phyloP scores from a whole-genome alignment of 2,329 filamentous ascomycete species.

The Dactylellina drechsleri region DNA sequence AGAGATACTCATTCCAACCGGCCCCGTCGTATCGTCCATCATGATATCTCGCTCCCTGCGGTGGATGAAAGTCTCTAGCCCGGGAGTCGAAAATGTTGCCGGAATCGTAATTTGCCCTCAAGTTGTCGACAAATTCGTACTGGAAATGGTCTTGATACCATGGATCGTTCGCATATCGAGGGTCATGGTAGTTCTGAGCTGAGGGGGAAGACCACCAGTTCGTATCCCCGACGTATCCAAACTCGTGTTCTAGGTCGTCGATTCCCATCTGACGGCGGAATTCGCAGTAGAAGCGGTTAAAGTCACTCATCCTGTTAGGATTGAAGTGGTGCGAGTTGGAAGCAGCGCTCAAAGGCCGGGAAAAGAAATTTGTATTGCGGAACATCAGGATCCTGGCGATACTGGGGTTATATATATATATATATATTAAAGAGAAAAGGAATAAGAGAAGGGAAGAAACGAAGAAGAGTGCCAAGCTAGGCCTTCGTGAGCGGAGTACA shows the following conservation, averaged over 20 bases:
- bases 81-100: slow-evolving; percentile 20
- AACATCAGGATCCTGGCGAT: slow-evolving; percentile 11
- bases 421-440: neutral
- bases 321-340: neutral
- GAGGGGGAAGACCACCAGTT: too few species aligned
- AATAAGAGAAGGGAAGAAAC: too few species aligned
- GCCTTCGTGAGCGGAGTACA: too few species aligned
- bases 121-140: slow-evolving; percentile 25
- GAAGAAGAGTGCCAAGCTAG: too few species aligned
- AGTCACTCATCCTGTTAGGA: neutral
- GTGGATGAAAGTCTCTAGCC: neutral
- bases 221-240: neutral
- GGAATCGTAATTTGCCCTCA: slow-evolving; percentile 8
- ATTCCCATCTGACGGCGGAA: slow-evolving; percentile 13
- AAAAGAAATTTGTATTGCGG: neutral
- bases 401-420: neutral
- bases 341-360: neutral
- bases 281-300: slow-evolving; percentile 26
- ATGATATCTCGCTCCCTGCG: neutral
- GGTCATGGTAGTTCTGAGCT: too few species aligned
- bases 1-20: neutral
- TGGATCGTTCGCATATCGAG: too few species aligned
- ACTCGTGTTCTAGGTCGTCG: slow-evolving; percentile 1
- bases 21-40: neutral
- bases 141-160: slow-evolving; percentile 21